phyloP scores from a whole-genome alignment of 2,329 filamentous ascomycete species.

The Ophiostoma triangulosporum region DNA sequence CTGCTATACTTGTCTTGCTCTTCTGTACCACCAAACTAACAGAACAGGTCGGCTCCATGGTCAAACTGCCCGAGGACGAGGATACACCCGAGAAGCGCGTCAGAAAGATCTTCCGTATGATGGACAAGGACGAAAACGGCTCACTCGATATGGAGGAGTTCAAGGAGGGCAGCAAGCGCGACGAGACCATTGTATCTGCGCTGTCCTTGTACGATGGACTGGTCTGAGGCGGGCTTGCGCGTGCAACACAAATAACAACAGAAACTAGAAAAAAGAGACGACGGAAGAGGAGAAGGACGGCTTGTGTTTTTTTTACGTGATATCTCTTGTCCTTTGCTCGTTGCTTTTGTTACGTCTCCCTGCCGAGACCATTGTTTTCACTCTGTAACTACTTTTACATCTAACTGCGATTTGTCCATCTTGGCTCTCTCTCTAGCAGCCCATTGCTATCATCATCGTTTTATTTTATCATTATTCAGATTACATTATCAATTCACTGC shows the following conservation, averaged over 20 bases:
- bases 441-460: no score
- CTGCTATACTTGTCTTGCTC: background rate
- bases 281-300: background rate
- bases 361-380: background rate
- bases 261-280: background rate
- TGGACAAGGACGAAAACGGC: conserved; percentile 99
- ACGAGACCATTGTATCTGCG: conserved; percentile 96
- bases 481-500: background rate
- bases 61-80: conserved; percentile 95
- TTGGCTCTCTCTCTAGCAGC: background rate
- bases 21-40: background rate
- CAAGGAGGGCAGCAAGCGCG: conserved; percentile 96
- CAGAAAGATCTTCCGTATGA: conserved; percentile 97
- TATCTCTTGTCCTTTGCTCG: conserved; percentile 2
- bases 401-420: background rate
- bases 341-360: background rate
- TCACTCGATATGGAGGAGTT: conserved; percentile 95
- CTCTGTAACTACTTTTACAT: background rate
- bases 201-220: conserved; percentile 92
- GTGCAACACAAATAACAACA: background rate
- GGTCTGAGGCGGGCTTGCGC: conserved; percentile 43
- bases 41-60: conserved; percentile 86
- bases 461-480: no score
- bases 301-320: conserved; percentile 1
- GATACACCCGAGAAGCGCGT: conserved; percentile 98